These are phyloP conservation scores for Macrolepiota dolichaula DNA, from an alignment of 768 basidiomycete species.

Conservation along the genomic window DNA sequence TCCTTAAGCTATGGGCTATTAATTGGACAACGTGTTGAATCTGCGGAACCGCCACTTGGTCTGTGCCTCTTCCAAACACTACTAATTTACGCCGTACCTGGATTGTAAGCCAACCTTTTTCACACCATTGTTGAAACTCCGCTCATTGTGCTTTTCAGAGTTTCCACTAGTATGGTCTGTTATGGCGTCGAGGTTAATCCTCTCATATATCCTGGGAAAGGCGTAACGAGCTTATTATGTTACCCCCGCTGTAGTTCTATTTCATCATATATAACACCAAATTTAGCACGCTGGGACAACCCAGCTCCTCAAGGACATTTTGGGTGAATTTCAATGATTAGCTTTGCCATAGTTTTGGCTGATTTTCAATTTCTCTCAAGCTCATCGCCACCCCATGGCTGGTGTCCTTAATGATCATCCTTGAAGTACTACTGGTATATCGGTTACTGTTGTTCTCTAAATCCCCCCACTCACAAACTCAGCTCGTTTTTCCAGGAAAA, in stretches of 20 bases:
- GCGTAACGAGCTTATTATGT: not conserved
- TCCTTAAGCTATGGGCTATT: constrained; percentile 4
- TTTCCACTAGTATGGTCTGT: not conserved
- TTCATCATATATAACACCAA: not conserved
- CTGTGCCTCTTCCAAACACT: constrained; percentile 3
- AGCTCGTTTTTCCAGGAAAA: not conserved
- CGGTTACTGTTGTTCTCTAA: not conserved
- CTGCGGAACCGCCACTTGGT: not conserved
- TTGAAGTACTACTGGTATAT: constrained; percentile 6
- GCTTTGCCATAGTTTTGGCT: not conserved
- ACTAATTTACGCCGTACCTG: constrained; percentile 4
- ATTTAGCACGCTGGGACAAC: not conserved
- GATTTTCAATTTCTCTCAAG: not conserved
- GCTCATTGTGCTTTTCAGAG: not conserved
- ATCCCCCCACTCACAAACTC: not conserved
- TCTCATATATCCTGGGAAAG: not conserved
- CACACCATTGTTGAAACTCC: not conserved
- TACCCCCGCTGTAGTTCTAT: not conserved
- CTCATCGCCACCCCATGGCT: constrained; percentile 2
- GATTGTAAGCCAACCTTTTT: not conserved
- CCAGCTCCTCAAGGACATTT: not conserved
- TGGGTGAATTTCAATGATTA: not conserved
- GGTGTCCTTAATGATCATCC: constrained; percentile 1
- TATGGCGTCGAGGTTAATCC: not conserved
- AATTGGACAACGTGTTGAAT: not conserved